Evolutionary conservation across 306 rosid species (phyloP), one percentile per base, ranked within the genome.

Genomic region (Medicago truncatula): DNA sequence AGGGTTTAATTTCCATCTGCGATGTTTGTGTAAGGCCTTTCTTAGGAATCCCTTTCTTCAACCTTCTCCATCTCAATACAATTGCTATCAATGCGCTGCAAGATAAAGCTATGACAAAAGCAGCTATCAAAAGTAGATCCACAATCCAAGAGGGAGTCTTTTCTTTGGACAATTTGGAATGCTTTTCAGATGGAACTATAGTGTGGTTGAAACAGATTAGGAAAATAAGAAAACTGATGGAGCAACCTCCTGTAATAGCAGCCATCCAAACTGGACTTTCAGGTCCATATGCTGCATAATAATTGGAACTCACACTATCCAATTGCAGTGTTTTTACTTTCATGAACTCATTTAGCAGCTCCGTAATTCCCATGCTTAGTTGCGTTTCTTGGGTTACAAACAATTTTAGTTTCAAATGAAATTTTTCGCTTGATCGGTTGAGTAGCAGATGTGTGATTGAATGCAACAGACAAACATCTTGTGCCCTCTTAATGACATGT

Each of bases 321-420:
- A 89, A 76, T 16, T 86, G 81, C 64, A 85, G 79, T 0, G 92
- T 85, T 76, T 83, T 87, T 47, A 86, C 70, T 80, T 82, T 85
- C 2, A 80, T 77, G 52, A 71, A 80, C 76, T 87, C 84, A 8
- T 75, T 9, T 14, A 86, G 46, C 53, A 86, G 81, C 70, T 85
- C 96, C 78, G 68, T 75, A 18, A 84, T 76, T 67, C 87, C 84
- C 21, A 70, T 15, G 61, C 76, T 82, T 17, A 81, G 65, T 50
- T 81, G 87, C 56, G 79, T 80, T 84, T 95, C 97, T 85, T 76
- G 94, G 46, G 98, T 95, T 62, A 95, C 90, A 83, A 84, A 95
- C 52, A 95, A 77, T 44, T 86, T 78, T 4, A 90, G 80, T 66
- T 81, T 88, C 74, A 90, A 82, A 70, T 68, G 80, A 57, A 78